Evolutionary conservation across 2,329 filamentous ascomycete species (phyloP), one percentile per base, ranked within the genome.

Genomic region (Didymosphaeria variabile): DNA sequence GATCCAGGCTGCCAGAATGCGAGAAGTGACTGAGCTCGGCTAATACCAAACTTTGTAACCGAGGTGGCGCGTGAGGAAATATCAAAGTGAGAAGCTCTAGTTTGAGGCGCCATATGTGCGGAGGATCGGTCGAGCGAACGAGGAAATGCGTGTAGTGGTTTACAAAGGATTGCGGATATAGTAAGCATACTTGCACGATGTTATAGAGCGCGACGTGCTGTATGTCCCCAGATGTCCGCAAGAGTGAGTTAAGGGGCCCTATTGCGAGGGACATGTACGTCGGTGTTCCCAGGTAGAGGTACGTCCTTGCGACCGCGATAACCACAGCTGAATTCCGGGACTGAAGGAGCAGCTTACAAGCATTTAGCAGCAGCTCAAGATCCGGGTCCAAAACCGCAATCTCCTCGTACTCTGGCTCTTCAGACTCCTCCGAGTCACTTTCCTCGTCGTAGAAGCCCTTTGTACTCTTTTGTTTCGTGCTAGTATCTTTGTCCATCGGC

Each of bases 11-110:
- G 61, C 90, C 88, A 0, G 97, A 97, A 79, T 97, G 94, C 69
- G 97, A 94, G 17, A 98, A 98, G 79, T 98, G 94, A 72, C 97
- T 94, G 6, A 99, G 85, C 75, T 99, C 95, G 67, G 91, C 94
- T 54, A 99, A 85, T 49, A 98, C 92, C 7, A 99, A 85, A 59
- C 91, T 91, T 77, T 97, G 96, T 61, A 91, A 83, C 61, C 92
- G 89, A 10, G 87, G 77, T 6, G 90, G 88, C 66, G 90, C 90
- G 73, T 97, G 87, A 0, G 94, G 93, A 71, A 98, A 99, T 67
- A 98, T 89, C 62, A 99, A 84, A 0, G 95, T 94, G 58, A 98
- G 83, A 4, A 97, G 82, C 77, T 99, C 96, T 29, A 99, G 84
- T 79, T 99, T 99, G 42, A 98, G 85, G 63, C 91, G 90, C 92